Evolutionary conservation across 1,139 yeast species (phyloP), one percentile per base, ranked within the genome.

Genomic region (Suhomyces panamericanus): DNA sequence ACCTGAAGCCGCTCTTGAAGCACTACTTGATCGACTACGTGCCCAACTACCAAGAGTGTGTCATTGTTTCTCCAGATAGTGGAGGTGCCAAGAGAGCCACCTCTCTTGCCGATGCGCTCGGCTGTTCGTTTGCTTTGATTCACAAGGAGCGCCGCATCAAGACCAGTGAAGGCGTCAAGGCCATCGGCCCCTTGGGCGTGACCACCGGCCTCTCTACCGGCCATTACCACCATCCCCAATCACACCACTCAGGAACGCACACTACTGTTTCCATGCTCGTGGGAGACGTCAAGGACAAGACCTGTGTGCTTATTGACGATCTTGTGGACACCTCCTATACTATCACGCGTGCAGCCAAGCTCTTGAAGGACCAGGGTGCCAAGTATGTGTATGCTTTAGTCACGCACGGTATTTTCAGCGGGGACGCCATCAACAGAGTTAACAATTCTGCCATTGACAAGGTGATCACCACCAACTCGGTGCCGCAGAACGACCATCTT

Each of bases 21-120:
- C 85, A 87, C 54, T 91, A 87, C 64, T 88, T 91, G 48, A 74
- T 79, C 27, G 83, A 85, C 52, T 76, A 75, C 51, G 82, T 90
- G 43, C 91, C 95, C 14, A 69, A 86, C 53, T 87, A 82, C 62
- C 79, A 79, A 51, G 85, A 88, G 32, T 85, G 90, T 45, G 95
- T 90, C 11, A 82, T 91, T 54, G 96, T 91, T 27, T 87, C 96
- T 1, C 97, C 97, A 0, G 97, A 91, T 67, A 91, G 96, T 40
- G 98, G 98, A 59, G 99, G 98, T 50, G 98, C 98, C 41, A 93
- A 93, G 63, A 75, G 98, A 52, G 98, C 99, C 29, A 87, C 96
- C 1, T 85, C 93, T 1, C 79, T 93, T 51, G 99, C 99, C 2
- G 99, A 93, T 66, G 80, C 87, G 0, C 70, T 95, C 49, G 93